These are phyloP conservation scores for Haematococcus sp. DNA, from an alignment of 139 green algal genomes.

Conservation along the genomic window DNA sequence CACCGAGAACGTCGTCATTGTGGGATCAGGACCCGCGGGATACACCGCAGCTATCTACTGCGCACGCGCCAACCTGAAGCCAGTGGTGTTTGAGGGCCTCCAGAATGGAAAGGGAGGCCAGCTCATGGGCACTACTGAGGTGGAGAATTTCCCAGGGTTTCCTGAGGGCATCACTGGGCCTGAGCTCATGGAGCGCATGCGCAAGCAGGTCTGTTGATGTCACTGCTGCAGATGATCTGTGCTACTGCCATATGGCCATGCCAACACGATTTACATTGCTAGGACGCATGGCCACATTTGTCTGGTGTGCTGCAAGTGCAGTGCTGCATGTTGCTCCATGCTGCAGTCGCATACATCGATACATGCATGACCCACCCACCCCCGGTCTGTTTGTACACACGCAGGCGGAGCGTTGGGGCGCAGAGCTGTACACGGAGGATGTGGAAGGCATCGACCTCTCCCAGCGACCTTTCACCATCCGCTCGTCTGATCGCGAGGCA, in stretches of 20 bases:
- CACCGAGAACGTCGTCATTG: slow-evolving; percentile 79
- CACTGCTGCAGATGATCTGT: background rate
- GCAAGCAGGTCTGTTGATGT: slow-evolving; percentile 66
- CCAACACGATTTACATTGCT: too few species aligned
- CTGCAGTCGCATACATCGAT: too few species aligned
- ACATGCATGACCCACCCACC: too few species aligned
- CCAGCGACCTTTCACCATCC: slow-evolving; percentile 76
- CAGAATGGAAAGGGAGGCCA: slow-evolving; percentile 89
- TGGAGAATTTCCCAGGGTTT: slow-evolving; percentile 95
- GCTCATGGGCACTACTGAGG: slow-evolving; percentile 96
- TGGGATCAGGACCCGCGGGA: slow-evolving; percentile 82
- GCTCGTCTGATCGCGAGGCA: slow-evolving; percentile 63
- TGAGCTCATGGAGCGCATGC: slow-evolving; percentile 97
- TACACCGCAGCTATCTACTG: slow-evolving; percentile 95
- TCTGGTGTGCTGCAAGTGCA: too few species aligned
- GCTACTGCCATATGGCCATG: too few species aligned
- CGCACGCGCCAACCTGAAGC: slow-evolving; percentile 86
- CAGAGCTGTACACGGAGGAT: slow-evolving; percentile 89
- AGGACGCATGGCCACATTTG: too few species aligned
- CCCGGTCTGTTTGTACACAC: too few species aligned
- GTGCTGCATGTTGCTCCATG: too few species aligned
- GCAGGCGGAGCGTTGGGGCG: slow-evolving; percentile 93
- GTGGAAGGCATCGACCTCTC: slow-evolving; percentile 87
- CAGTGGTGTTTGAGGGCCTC: slow-evolving; percentile 92
- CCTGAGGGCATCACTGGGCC: slow-evolving; percentile 95